phyloP scores from a whole-genome alignment of 306 rosid species.

The Cicer bijugum region DNA sequence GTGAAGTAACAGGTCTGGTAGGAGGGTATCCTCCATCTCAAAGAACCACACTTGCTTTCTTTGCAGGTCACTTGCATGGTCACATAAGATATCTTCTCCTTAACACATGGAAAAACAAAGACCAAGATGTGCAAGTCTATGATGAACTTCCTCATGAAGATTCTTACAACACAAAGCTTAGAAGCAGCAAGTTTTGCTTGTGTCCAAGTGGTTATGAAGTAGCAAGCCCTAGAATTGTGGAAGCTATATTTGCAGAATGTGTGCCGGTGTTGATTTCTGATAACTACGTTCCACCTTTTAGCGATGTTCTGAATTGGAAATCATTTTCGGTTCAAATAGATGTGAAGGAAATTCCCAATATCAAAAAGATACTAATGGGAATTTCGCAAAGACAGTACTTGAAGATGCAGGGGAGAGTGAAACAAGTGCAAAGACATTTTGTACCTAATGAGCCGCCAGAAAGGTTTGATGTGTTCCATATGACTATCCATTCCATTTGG shows the following conservation, averaged over 20 bases:
- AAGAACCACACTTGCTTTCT: slow-evolving; percentile 64
- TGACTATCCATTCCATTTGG: slow-evolving; percentile 68
- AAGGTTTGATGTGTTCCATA: slow-evolving; percentile 61
- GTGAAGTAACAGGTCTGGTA: slow-evolving; percentile 44
- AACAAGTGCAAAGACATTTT: slow-evolving; percentile 64
- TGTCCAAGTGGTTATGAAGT: slow-evolving; percentile 70
- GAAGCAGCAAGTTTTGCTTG: slow-evolving; percentile 62
- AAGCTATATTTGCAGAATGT: slow-evolving; percentile 65
- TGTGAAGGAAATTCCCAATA: slow-evolving; percentile 57
- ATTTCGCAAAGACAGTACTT: slow-evolving; percentile 55
- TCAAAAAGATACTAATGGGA: slow-evolving; percentile 57
- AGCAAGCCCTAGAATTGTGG: slow-evolving; percentile 65
- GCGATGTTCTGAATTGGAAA: slow-evolving; percentile 62
- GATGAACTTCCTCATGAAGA: slow-evolving; percentile 49
- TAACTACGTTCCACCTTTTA: slow-evolving; percentile 59
- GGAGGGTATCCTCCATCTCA: slow-evolving; percentile 53
- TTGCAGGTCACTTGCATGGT: slow-evolving; percentile 63
- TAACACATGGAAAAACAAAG: slow-evolving; percentile 58
- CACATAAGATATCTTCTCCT: slow-evolving; percentile 56
- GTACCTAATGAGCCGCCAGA: slow-evolving; percentile 60
- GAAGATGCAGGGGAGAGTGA: slow-evolving; percentile 54
- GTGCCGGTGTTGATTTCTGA: slow-evolving; percentile 67
- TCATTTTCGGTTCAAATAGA: slow-evolving; percentile 56
- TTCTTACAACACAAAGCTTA: slow-evolving; percentile 55
- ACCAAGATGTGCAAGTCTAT: slow-evolving; percentile 60